Base-by-base conservation (phyloP, 257 asterid genomes). In the Lantana camara region DNA sequence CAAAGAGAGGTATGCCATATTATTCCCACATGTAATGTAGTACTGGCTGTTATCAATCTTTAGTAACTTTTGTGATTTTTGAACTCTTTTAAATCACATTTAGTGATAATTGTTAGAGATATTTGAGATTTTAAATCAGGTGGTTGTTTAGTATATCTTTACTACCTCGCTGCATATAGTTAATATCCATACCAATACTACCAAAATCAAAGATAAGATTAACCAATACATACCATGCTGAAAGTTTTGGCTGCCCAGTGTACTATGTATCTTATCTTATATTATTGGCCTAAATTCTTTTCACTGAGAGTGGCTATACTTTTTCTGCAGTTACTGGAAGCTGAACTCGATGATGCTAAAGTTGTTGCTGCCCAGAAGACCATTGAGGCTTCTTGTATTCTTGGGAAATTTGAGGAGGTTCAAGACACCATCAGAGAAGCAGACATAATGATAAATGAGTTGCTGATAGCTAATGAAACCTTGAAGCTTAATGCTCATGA, bases 371-470 rank as follows among this genome's bases (percentile, higher is more conserved):
- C 85, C 21, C 96, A 90, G 88, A 90, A 90, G 83, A 72, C 84
- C 66, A 83, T 90, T 30, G 99, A 94, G 76, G 96, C 96, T 30
- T 76, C 89, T 35, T 88, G 92, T 63, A 52, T 90, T 75, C 83
- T 94, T 64, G 85, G 84, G 60, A 94, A 94, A 79, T 90, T 90
- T 69, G 96, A 79, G 78, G 99, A 90, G 82, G 85, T 84, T 61
- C 99, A 88, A 76, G 92, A 86, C 55, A 94, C 95, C 24, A 66
- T 94, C 82, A 84, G 76, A 66, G 98, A 90, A 71, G 96, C 99
- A 46, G 96, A 88, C 82, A 80, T 86, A 66, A 90, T 86, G 85
- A 81, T 90, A 75, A 94, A 90, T 73, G 93, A 88, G 73, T 80
- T 90, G 77, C 70, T 94, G 89, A 88, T 88, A 77, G 95, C 96